A percentile compares a stretch with the other conserved stretches of the same genome.
phyloP scores from a whole-genome alignment of 2,329 filamentous ascomycete species.

The Domatiomyces catenatus region DNA sequence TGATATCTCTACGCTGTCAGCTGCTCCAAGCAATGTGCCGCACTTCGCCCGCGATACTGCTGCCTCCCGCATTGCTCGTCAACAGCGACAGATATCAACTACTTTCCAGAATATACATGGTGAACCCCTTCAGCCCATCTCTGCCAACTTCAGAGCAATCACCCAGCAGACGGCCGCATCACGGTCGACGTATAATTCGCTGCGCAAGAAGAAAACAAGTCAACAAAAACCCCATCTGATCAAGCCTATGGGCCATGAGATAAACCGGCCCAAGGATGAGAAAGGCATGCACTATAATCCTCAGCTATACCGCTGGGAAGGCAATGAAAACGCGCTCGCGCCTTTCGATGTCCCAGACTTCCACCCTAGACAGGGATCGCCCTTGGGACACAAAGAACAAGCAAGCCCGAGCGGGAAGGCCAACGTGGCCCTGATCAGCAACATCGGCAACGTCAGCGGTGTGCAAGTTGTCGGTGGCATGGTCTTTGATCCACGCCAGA shows the following conservation, averaged over 20 bases:
- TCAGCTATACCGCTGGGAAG: conserved; percentile 76
- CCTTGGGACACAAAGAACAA: conserved; percentile 5
- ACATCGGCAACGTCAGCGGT: conserved; percentile 63
- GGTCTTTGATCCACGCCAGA: conserved; percentile 92
- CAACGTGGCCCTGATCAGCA: conserved; percentile 61
- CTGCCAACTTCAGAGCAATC: conserved; percentile 36
- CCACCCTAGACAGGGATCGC: conserved; percentile 11
- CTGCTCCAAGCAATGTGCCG: conserved; percentile 24
- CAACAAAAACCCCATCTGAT: conserved; percentile 76
- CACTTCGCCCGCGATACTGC: conserved; percentile 53
- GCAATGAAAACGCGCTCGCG: conserved; percentile 73
- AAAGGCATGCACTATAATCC: conserved; percentile 97
- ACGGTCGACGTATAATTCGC: conserved; percentile 14
- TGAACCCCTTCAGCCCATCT: conserved; percentile 36
- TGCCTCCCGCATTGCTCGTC: conserved; percentile 48
- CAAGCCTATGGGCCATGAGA: conserved; percentile 57
- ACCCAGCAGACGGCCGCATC: not conserved
- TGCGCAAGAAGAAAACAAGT: conserved; percentile 34
- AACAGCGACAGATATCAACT: conserved; percentile 40
- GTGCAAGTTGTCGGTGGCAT: conserved; percentile 94
- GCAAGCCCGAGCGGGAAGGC: conserved; percentile 12
- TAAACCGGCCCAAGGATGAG: conserved; percentile 69
- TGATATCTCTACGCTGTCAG: conserved; percentile 27
- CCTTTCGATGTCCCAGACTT: conserved; percentile 54
- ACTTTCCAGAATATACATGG: conserved; percentile 25